These are phyloP conservation scores for Lodderomyces parapsilosis DNA, from an alignment of 1,139 yeast species.

Conservation along the genomic window DNA sequence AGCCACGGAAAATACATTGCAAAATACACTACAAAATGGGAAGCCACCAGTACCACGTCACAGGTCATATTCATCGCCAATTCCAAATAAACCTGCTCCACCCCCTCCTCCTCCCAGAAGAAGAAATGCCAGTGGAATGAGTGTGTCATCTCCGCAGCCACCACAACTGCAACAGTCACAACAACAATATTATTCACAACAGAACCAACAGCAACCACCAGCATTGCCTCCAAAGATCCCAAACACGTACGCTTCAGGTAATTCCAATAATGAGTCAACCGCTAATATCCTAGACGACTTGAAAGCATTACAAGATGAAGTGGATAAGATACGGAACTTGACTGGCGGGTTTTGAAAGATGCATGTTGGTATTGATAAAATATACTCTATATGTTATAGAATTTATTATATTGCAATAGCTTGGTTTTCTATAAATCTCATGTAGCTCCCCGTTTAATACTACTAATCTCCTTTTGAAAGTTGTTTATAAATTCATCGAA, in stretches of 20 bases:
- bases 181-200: background rate
- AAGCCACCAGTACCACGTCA: constrained; percentile 32
- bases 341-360: constrained; percentile 45
- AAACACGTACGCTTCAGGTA: constrained; percentile 8
- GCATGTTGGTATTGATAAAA: background rate
- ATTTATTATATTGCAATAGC: no score
- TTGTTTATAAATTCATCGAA: constrained; percentile 11
- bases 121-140: constrained; percentile 16
- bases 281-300: constrained; percentile 58
- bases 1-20: constrained; percentile 38
- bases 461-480: constrained; percentile 2
- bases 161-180: constrained; percentile 27
- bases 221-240: constrained; percentile 36
- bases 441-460: background rate
- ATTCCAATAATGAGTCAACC: constrained; percentile 33
- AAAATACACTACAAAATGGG: constrained; percentile 36
- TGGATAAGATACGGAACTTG: constrained; percentile 51
- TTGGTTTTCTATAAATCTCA: background rate
- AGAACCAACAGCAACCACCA: constrained; percentile 19
- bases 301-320: constrained; percentile 63
- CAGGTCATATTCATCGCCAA: constrained; percentile 46
- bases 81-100: constrained; percentile 23
- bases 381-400: background rate
- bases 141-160: constrained; percentile 36
- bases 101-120: constrained; percentile 48